phyloP scores from a whole-genome alignment of 2,329 filamentous ascomycete genomes.

The Penicillium sp. region DNA sequence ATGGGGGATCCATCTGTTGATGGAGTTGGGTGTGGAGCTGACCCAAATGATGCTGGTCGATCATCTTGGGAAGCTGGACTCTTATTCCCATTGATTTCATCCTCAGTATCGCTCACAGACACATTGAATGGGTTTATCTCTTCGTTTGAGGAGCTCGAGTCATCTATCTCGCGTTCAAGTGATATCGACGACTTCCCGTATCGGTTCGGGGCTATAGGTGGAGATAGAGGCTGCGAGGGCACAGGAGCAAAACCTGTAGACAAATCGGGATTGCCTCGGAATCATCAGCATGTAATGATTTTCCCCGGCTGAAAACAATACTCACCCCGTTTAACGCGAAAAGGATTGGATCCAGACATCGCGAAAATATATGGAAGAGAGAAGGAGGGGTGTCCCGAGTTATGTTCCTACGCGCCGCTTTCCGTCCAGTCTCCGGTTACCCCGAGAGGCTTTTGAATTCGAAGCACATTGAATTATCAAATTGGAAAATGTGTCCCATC shows the following conservation, averaged over 20 bases:
- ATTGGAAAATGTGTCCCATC: conserved; percentile 1
- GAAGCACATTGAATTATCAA: background rate
- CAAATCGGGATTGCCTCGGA: conserved; percentile 12
- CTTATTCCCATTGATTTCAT: conserved; percentile 7
- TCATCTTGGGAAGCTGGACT: conserved; percentile 10
- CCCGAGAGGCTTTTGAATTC: conserved; percentile 16
- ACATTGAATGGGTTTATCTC: conserved; percentile 42
- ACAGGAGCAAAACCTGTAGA: background rate
- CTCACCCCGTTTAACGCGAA: conserved; percentile 45
- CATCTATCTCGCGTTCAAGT: conserved; percentile 24
- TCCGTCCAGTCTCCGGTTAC: conserved; percentile 24
- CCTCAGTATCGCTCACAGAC: conserved; percentile 27
- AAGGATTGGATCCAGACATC: conserved; percentile 53
- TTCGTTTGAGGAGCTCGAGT: conserved; percentile 35
- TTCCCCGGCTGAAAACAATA: background rate
- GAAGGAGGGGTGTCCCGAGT: conserved; percentile 18
- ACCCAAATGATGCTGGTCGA: conserved; percentile 15
- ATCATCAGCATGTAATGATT: conserved; percentile 9
- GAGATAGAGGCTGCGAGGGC: conserved; percentile 13
- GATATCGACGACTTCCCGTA: conserved; percentile 22
- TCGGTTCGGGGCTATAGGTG: conserved; percentile 18
- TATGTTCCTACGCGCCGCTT: conserved; percentile 22
- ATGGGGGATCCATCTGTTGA: conserved; percentile 20
- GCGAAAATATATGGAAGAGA: conserved; percentile 20
- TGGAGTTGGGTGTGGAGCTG: conserved; percentile 26